Base-by-base conservation (phyloP, 129 eudicot species). In the Apium graveolens region DNA sequence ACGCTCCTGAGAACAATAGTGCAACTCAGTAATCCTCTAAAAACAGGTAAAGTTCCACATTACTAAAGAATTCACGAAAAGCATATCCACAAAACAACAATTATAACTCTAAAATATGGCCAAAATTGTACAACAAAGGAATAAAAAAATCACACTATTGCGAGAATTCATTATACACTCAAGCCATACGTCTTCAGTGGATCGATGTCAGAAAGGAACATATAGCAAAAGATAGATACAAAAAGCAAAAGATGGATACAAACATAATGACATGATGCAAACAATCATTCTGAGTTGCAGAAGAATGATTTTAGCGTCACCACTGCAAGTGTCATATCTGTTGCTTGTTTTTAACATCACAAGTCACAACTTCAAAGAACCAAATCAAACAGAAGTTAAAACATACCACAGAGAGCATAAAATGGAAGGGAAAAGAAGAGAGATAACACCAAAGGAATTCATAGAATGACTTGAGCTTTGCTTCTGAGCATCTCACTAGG, bases 1-100 rank as follows among this genome's bases (percentile, higher is more conserved):
- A 74, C 84, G 89, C 71, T 84, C 97, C 94, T 92, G 78, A 66
- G 21, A 74, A 69, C 73, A 48, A 77, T 82, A 39, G 27, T 73
- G 81, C 32, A 18, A 65, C 73, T 53, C 7, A 57, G 27, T 13
- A 76, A 20, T 51, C 41, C 79, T 70, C n/a, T 21, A 72, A 13
- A 24, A 38, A 57, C 57, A 63, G 26, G 68, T 70, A 20, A 55
- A 29, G 31, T 18, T 46, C 38, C 43, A 32, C 34, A 24, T n/a
- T 16, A 24, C 39, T 35, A 57, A 41, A 65, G 31, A 17, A 16
- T 17, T 17, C 14, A 27, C 9, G 31, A 49, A 60, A 38, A 77
- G 55, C 72, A 55, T 55, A 60, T 55, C 41, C 24, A 0, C 38
- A 17, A 17, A 57, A 37, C 24, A 55, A 57, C 17, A 49, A 5